A percentile compares a stretch with the other conserved stretches of the same genome.
Evolutionary conservation across 495 filamentous ascomycete genomes (phyloP).

Genomic region (Massariosphaeria phaeospora): DNA sequence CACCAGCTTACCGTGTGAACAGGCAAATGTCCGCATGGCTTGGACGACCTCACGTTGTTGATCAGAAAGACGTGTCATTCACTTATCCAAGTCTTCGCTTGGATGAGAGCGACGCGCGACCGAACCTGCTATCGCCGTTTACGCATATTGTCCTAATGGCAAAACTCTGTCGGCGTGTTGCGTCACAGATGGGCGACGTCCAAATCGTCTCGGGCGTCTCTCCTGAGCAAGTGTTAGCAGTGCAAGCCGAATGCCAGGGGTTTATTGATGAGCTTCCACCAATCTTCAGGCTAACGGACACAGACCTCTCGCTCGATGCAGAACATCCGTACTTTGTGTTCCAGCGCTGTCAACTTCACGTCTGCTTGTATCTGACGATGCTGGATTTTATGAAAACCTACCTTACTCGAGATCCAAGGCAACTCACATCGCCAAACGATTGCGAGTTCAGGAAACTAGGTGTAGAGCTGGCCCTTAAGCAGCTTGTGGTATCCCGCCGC

Average conservation of each 20-base stretch:
- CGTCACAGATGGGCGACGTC: constrained; percentile 2
- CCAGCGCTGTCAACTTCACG: constrained; percentile 49
- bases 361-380: constrained; percentile 47
- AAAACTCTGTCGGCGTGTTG: constrained; percentile 35
- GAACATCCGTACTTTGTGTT: constrained; percentile 43
- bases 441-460: constrained; percentile 40
- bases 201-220: constrained; percentile 1
- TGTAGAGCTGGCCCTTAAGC: constrained; percentile 42
- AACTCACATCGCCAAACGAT: constrained; percentile 28
- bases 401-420: constrained; percentile 37
- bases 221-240: constrained; percentile 15
- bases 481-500: constrained; percentile 42
- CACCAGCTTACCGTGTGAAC: constrained; percentile 5
- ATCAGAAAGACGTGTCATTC: constrained; percentile 40
- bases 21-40: constrained; percentile 44
- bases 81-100: constrained; percentile 41
- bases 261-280: constrained; percentile 45
- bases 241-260: constrained; percentile 35
- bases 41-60: constrained; percentile 40
- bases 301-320: constrained; percentile 47
- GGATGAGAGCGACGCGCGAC: constrained; percentile 31
- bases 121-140: constrained; percentile 42
- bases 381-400: constrained; percentile 45
- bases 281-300: constrained; percentile 40
- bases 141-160: constrained; percentile 43